These are phyloP conservation scores for Daldinia sp. DNA, from an alignment of 2,329 filamentous ascomycete genomes.

Conservation along the genomic window DNA sequence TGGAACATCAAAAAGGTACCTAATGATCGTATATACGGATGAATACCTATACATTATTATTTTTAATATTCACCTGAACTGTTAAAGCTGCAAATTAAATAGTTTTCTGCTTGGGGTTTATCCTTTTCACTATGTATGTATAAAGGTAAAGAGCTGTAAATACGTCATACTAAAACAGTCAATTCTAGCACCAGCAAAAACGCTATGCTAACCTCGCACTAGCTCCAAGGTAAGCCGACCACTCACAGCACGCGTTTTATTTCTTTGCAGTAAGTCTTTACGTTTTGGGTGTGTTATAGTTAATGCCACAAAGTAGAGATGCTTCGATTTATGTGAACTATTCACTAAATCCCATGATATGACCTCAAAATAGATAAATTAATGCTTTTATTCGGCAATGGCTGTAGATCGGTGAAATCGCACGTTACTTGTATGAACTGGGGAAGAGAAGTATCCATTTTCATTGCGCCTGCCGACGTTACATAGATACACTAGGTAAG, in stretches of 20 bases:
- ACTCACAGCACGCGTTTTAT: background rate
- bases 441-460: too few species aligned
- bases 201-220: background rate
- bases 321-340: too few species aligned
- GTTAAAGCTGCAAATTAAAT: background rate
- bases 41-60: background rate
- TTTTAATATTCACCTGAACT: background rate
- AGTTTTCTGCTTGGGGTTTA: background rate
- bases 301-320: background rate
- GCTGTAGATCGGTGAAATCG: background rate
- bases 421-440: background rate
- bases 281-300: background rate
- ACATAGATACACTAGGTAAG: too few species aligned
- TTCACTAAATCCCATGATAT: too few species aligned
- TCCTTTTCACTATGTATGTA: background rate
- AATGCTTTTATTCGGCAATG: too few species aligned
- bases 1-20: too few species aligned
- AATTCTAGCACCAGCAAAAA: background rate
- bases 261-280: constrained; percentile 6
- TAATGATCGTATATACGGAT: too few species aligned
- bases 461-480: too few species aligned
- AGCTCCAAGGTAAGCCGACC: background rate
- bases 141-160: background rate
- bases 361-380: too few species aligned
- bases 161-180: constrained; percentile 1